These are phyloP conservation scores for Boletus pseudo-olivaceus DNA, from an alignment of 768 basidiomycete genomes.

Conservation along the genomic window DNA sequence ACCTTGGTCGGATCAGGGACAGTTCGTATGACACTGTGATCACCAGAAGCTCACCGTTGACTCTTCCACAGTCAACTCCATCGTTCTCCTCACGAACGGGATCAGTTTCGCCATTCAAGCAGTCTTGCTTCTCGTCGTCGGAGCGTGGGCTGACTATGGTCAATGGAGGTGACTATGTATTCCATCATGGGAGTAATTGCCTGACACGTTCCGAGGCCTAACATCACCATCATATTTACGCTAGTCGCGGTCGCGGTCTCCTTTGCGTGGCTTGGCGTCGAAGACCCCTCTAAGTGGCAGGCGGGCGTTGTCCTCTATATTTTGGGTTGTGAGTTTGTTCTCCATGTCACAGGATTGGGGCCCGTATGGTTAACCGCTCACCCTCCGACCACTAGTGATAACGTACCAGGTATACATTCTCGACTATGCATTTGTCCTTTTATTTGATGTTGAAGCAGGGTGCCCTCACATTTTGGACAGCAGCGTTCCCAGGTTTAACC, in stretches of 20 bases:
- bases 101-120: slow-evolving; percentile 79
- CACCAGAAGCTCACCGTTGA: neutral
- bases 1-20: slow-evolving; percentile 57
- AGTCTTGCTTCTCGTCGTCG: slow-evolving; percentile 57
- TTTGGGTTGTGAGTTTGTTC: slow-evolving; percentile 48
- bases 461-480: slow-evolving; percentile 77
- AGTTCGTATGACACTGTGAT: slow-evolving; percentile 38
- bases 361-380: neutral
- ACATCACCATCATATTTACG: slow-evolving; percentile 75
- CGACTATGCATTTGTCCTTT: neutral
- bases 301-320: slow-evolving; percentile 60
- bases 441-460: slow-evolving; percentile 38
- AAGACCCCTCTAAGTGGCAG: slow-evolving; percentile 60
- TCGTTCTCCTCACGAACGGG: slow-evolving; percentile 75
- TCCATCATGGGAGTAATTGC: neutral
- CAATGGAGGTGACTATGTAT: slow-evolving; percentile 52
- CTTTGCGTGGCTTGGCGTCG: slow-evolving; percentile 76
- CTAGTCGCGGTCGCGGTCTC: slow-evolving; percentile 61
- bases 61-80: slow-evolving; percentile 57
- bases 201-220: slow-evolving; percentile 45
- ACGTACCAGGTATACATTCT: slow-evolving; percentile 54
- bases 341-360: neutral
- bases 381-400: slow-evolving; percentile 44
- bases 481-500: slow-evolving; percentile 75
- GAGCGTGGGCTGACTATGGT: slow-evolving; percentile 84